A percentile compares a stretch with the other conserved stretches of the same genome.
These are phyloP conservation scores for Shiraia bambusicola DNA, from an alignment of 2,329 filamentous ascomycete species.

Conservation along the genomic window DNA sequence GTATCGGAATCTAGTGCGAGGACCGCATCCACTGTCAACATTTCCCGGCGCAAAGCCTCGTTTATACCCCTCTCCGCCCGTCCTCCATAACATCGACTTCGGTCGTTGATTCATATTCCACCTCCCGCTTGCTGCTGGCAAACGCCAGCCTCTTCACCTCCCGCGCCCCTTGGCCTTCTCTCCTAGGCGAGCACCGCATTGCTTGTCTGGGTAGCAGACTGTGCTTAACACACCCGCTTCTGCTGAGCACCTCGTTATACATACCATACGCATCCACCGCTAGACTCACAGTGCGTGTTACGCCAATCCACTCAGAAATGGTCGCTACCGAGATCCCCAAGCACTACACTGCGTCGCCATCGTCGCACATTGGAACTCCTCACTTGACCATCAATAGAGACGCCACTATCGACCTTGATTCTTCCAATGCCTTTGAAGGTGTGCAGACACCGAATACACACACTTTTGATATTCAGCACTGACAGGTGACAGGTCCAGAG, in stretches of 20 bases:
- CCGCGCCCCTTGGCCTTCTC: constrained; percentile 84
- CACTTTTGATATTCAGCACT: constrained; percentile 5
- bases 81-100: constrained; percentile 83
- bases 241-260: constrained; percentile 3
- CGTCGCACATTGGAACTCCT: constrained; percentile 73
- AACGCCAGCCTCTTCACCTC: constrained; percentile 71
- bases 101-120: constrained; percentile 58
- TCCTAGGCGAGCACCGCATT: constrained; percentile 89
- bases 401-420: constrained; percentile 89
- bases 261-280: constrained; percentile 13
- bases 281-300: constrained; percentile 21
- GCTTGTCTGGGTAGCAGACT: constrained; percentile 98
- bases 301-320: constrained; percentile 63
- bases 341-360: constrained; percentile 80
- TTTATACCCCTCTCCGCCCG: constrained; percentile 79
- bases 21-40: constrained; percentile 68
- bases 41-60: constrained; percentile 82
- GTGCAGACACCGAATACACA: constrained; percentile 19
- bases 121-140: constrained; percentile 72
- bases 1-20: constrained; percentile 81
- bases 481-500: constrained; percentile 69
- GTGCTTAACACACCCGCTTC: constrained; percentile 69
- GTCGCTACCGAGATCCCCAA: constrained; percentile 77
- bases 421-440: constrained; percentile 95
- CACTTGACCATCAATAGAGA: constrained; percentile 96